A percentile compares a stretch with the other conserved stretches of the same genome.
phyloP scores from a whole-genome alignment of 768 basidiomycete species.

The Xanthoconium purpureum region DNA sequence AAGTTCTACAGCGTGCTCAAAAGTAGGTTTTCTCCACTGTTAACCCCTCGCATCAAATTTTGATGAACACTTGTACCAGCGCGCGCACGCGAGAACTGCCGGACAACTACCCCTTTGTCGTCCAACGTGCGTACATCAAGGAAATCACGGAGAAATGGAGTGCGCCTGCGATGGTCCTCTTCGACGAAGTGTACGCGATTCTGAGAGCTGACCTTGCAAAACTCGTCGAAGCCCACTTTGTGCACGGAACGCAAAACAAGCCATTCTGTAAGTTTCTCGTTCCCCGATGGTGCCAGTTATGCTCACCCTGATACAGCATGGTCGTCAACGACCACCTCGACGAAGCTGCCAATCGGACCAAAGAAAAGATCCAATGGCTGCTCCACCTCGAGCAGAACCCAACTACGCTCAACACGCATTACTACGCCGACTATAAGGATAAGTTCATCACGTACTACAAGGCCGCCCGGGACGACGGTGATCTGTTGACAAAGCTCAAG shows the following conservation, averaged over 20 bases:
- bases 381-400: slow-evolving; percentile 48
- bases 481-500: slow-evolving; percentile 9
- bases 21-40: slow-evolving; percentile 36
- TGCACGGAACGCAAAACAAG: slow-evolving; percentile 43
- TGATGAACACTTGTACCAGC: slow-evolving; percentile 32
- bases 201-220: slow-evolving; percentile 39
- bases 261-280: slow-evolving; percentile 39
- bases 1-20: slow-evolving; percentile 46
- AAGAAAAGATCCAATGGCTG: slow-evolving; percentile 46
- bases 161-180: slow-evolving; percentile 44
- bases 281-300: no score
- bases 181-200: slow-evolving; percentile 36
- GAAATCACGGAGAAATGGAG: slow-evolving; percentile 47
- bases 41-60: no score
- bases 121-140: slow-evolving; percentile 50
- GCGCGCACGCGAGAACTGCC: slow-evolving; percentile 71
- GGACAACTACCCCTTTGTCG: slow-evolving; percentile 61
- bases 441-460: slow-evolving; percentile 54
- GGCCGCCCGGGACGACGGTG: slow-evolving; percentile 16
- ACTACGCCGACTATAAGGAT: slow-evolving; percentile 45
- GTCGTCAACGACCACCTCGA: slow-evolving; percentile 52
- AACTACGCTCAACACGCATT: slow-evolving; percentile 51
- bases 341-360: slow-evolving; percentile 37
- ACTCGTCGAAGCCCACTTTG: slow-evolving; percentile 51
- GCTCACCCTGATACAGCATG: slow-evolving; percentile 31